A percentile compares a stretch with the other conserved stretches of the same genome.
phyloP scores from a whole-genome alignment of 2,329 filamentous ascomycete species.

The Knoxdaviesia proteae region DNA sequence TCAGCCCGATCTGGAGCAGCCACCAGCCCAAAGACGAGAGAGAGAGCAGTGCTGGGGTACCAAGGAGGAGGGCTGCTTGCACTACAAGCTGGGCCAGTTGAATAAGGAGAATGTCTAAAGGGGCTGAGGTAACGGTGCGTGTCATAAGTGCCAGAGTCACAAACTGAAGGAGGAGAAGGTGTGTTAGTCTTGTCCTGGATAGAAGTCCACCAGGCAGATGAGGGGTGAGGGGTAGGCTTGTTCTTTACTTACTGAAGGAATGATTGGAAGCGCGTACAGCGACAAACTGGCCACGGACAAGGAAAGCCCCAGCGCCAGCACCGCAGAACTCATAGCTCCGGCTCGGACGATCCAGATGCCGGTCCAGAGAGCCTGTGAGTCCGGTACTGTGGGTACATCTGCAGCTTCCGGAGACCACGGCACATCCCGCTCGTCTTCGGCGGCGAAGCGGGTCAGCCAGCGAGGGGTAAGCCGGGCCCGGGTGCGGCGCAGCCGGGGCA shows the following conservation, averaged over 20 bases:
- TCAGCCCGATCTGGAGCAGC: conserved; percentile 15
- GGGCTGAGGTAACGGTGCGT: neutral
- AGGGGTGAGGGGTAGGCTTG: too few relatives aligned
- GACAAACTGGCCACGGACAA: neutral
- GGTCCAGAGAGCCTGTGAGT: neutral
- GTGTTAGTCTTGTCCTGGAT: neutral
- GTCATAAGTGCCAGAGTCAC: neutral
- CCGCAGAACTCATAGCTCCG: neutral
- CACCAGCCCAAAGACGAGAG: conserved; percentile 6
- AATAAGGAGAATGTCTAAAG: conserved; percentile 10
- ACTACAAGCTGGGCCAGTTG: conserved; percentile 12
- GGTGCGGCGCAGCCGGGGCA: neutral
- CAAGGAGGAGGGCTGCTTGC: conserved; percentile 6
- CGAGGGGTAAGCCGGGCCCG: neutral
- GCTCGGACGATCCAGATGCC: neutral
- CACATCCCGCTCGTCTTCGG: neutral
- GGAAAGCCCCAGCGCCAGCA: neutral
- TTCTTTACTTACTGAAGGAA: neutral
- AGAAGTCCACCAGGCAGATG: neutral
- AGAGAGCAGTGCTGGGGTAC: conserved; percentile 10
- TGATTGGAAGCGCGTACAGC: neutral
- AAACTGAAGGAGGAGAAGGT: neutral
- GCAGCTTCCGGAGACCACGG: neutral
- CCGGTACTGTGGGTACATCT: neutral
- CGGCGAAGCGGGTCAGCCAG: conserved; percentile 1